These are phyloP conservation scores for Arthrobotrys sphaeroides DNA, from an alignment of 2,329 filamentous ascomycete species.

Conservation along the genomic window DNA sequence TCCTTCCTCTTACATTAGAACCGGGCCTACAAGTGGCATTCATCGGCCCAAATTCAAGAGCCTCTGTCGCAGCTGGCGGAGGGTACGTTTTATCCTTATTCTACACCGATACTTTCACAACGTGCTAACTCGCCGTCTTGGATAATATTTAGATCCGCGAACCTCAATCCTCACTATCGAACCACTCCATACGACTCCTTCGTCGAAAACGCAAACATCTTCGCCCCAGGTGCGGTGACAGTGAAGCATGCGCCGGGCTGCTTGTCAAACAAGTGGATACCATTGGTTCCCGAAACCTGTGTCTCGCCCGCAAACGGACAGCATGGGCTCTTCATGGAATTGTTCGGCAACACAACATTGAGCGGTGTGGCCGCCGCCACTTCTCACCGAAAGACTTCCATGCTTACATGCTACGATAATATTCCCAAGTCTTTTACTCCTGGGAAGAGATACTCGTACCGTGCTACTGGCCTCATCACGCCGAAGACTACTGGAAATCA, in stretches of 20 bases:
- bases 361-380: slow-evolving; percentile 54
- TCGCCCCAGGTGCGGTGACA: slow-evolving; percentile 53
- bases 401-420: slow-evolving; percentile 58
- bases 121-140: background rate
- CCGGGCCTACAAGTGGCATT: slow-evolving; percentile 65
- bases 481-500: slow-evolving; percentile 58
- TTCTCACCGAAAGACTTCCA: slow-evolving; percentile 57
- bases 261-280: slow-evolving; percentile 58
- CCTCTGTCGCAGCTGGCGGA: slow-evolving; percentile 59
- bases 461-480: slow-evolving; percentile 57
- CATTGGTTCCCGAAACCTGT: slow-evolving; percentile 57
- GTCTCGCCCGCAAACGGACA: slow-evolving; percentile 57
- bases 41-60: slow-evolving; percentile 68
- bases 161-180: slow-evolving; percentile 58
- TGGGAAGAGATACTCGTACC: slow-evolving; percentile 58
- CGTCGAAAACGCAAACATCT: slow-evolving; percentile 53
- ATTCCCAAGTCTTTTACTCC: slow-evolving; percentile 57
- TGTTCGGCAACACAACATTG: slow-evolving; percentile 57
- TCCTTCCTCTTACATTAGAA: slow-evolving; percentile 69
- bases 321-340: slow-evolving; percentile 58
- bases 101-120: background rate
- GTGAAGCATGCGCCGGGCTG: slow-evolving; percentile 57
- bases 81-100: slow-evolving; percentile 51
- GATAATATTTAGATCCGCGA: slow-evolving; percentile 55
- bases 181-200: slow-evolving; percentile 57